Evolutionary conservation across 768 basidiomycete species (phyloP).

Genomic region (Leucogyrophana mollusca): DNA sequence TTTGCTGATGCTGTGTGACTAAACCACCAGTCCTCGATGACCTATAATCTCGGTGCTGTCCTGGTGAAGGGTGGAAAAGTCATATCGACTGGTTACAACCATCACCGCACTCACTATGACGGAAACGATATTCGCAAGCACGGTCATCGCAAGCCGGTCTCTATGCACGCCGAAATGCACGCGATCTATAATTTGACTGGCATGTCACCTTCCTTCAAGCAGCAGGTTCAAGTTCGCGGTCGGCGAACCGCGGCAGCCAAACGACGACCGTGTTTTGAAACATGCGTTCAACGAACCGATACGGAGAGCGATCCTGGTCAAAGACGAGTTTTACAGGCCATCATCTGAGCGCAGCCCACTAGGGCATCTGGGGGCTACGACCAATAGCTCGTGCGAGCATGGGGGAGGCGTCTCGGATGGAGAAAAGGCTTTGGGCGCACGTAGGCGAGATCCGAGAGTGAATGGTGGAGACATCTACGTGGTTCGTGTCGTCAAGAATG

Average conservation of each 20-base stretch:
- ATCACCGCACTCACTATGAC: constrained; percentile 53
- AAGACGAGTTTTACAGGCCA: constrained; percentile 16
- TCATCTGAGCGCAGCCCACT: neutral
- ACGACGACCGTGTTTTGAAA: constrained; percentile 11
- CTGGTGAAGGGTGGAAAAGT: constrained; percentile 53
- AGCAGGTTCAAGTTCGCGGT: constrained; percentile 46
- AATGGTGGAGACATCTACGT: constrained; percentile 59
- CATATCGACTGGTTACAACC: constrained; percentile 52
- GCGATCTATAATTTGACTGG: constrained; percentile 52
- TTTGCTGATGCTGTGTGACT: neutral
- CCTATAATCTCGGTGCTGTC: constrained; percentile 45
- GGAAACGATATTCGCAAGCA: constrained; percentile 38
- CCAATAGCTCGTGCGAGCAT: no score
- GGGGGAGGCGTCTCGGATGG: constrained; percentile 8
- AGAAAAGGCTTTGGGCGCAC: constrained; percentile 30
- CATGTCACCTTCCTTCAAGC: constrained; percentile 51
- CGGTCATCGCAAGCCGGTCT: constrained; percentile 39
- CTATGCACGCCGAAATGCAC: constrained; percentile 62
- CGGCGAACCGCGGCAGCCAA: constrained; percentile 22
- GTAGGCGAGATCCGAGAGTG: constrained; percentile 38
- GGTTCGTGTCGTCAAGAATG: constrained; percentile 46
- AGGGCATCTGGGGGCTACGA: no score
- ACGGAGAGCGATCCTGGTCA: constrained; percentile 8
- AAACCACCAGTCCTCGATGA: constrained; percentile 38
- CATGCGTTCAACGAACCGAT: constrained; percentile 2